A percentile compares a stretch with the other conserved stretches of the same genome.
Conservation (phyloP, 768 basidiomycete genomes). For the Suillus variegatus region DNA sequence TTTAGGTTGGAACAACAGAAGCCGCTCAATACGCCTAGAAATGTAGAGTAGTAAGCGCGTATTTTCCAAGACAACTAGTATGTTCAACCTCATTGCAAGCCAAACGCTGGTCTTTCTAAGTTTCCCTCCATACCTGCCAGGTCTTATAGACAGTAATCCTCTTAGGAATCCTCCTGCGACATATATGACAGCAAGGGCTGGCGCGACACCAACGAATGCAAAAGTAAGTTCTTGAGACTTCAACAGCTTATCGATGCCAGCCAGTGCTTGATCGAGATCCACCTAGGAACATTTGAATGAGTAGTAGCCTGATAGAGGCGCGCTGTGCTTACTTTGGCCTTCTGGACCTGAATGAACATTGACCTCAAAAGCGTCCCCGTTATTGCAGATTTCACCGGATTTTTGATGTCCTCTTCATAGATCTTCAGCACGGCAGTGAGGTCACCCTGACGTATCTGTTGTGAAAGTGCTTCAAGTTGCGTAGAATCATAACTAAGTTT, state of each 20-base stretch:
- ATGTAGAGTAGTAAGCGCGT: slow-evolving; percentile 15
- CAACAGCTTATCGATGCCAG: slow-evolving; percentile 91
- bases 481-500: slow-evolving; percentile 63
- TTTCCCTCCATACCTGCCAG: slow-evolving; percentile 60
- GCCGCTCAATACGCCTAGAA: slow-evolving; percentile 64
- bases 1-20: slow-evolving; percentile 55
- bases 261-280: slow-evolving; percentile 86
- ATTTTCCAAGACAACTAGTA: neutral
- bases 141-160: slow-evolving; percentile 50
- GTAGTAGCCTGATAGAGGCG: neutral
- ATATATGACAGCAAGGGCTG: slow-evolving; percentile 81
- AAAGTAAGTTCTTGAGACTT: slow-evolving; percentile 95
- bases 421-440: slow-evolving; percentile 83
- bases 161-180: slow-evolving; percentile 55
- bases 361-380: slow-evolving; percentile 81
- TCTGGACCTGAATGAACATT: slow-evolving; percentile 91
- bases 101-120: slow-evolving; percentile 57
- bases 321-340: slow-evolving; percentile 69
- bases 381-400: slow-evolving; percentile 80
- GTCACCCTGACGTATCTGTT: slow-evolving; percentile 75
- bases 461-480: slow-evolving; percentile 67
- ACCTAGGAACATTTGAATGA: slow-evolving; percentile 49
- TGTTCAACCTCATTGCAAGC: slow-evolving; percentile 65
- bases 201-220: slow-evolving; percentile 95
- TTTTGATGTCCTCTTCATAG: slow-evolving; percentile 91